These are phyloP conservation scores for Lasiodiplodia hormozganensis DNA, from an alignment of 2,329 filamentous ascomycete species.

Conservation along the genomic window DNA sequence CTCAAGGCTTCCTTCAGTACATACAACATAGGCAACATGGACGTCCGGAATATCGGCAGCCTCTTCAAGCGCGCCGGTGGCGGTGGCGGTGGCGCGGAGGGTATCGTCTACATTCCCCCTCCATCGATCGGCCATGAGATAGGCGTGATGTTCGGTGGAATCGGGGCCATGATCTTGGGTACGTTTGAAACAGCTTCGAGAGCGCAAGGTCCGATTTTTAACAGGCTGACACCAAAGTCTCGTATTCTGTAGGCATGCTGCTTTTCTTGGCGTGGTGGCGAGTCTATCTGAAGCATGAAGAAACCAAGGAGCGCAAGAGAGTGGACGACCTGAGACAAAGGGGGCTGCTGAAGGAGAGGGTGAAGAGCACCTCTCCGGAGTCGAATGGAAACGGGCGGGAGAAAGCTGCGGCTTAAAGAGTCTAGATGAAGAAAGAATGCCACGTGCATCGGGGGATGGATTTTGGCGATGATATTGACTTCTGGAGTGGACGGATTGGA, in stretches of 20 bases:
- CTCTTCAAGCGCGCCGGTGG: slow-evolving; percentile 17
- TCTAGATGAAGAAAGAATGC: too few relatives aligned
- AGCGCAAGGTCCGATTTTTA: not conserved
- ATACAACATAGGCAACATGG: slow-evolving; percentile 2
- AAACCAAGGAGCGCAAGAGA: slow-evolving; percentile 30
- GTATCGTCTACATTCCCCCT: slow-evolving; percentile 17
- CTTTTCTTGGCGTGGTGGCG: slow-evolving; percentile 35
- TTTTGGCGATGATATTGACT: not conserved
- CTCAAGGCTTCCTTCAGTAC: not conserved
- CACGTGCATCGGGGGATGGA: not conserved
- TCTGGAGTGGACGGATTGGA: not conserved
- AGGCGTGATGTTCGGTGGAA: slow-evolving; percentile 33
- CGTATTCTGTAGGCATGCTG: slow-evolving; percentile 27
- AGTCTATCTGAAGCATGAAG: slow-evolving; percentile 30
- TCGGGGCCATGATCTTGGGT: slow-evolving; percentile 33
- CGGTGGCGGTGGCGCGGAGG: slow-evolving; percentile 17
- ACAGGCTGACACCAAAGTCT: not conserved
- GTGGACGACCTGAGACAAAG: slow-evolving; percentile 31
- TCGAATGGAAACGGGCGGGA: slow-evolving; percentile 1
- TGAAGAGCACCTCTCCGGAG: not conserved
- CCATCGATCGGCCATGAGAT: slow-evolving; percentile 35
- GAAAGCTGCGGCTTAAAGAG: not conserved
- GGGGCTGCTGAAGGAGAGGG: slow-evolving; percentile 31
- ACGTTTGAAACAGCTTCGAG: not conserved
- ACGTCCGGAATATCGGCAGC: slow-evolving; percentile 9